These are phyloP conservation scores for Aotearoamyces nothofagi DNA, from an alignment of 2,329 filamentous ascomycete species.

Conservation along the genomic window DNA sequence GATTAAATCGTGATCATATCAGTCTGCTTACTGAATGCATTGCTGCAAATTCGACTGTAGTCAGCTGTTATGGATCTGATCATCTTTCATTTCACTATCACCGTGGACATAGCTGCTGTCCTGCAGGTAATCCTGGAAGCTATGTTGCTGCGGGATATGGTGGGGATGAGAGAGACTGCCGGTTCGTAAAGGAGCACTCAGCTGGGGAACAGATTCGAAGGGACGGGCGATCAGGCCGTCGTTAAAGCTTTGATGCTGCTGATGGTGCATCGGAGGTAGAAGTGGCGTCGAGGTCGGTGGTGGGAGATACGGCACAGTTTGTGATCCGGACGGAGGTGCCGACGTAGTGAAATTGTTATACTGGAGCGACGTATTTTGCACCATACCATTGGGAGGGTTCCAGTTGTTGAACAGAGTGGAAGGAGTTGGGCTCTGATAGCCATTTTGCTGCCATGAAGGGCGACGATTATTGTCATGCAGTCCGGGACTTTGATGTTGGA, in stretches of 20 bases:
- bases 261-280: slow-evolving; percentile 3
- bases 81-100: not conserved
- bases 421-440: slow-evolving; percentile 4
- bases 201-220: slow-evolving; percentile 3
- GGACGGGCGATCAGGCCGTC: slow-evolving; percentile 5
- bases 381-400: slow-evolving; percentile 7
- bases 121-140: slow-evolving; percentile 3
- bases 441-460: slow-evolving; percentile 5
- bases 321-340: not conserved
- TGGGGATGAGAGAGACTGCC: slow-evolving; percentile 8
- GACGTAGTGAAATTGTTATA: not conserved
- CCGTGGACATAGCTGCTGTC: slow-evolving; percentile 1
- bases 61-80: not conserved
- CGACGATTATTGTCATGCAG: slow-evolving; percentile 6
- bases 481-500: slow-evolving; percentile 7
- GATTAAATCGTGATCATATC: too few relatives aligned
- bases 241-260: slow-evolving; percentile 2
- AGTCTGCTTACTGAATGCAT: too few relatives aligned
- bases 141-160: not conserved
- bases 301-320: slow-evolving; percentile 1
- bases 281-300: slow-evolving; percentile 1
- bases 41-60: too few relatives aligned
- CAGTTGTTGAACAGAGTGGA: slow-evolving; percentile 7
- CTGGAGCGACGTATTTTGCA: slow-evolving; percentile 1
- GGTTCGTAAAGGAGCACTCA: slow-evolving; percentile 8